phyloP scores from a whole-genome alignment of 305 asterid genomes.

The Solanum hybrid region DNA sequence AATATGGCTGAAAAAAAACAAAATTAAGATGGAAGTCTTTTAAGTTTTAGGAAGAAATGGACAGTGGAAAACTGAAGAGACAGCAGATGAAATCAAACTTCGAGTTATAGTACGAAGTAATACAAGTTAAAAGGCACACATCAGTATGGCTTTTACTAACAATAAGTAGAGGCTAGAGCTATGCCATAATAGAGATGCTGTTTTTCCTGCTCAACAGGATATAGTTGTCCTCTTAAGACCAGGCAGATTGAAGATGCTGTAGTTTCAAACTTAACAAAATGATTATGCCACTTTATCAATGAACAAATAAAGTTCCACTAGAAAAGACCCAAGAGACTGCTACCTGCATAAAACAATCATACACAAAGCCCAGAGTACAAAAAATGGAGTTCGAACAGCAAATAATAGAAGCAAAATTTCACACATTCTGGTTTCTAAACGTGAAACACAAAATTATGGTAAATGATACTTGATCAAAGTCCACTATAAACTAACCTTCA shows the following conservation, averaged over 20 bases:
- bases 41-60: neutral
- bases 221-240: neutral
- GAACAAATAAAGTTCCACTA: neutral
- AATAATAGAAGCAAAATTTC: neutral
- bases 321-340: neutral
- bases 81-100: neutral
- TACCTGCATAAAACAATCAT: neutral
- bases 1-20: neutral
- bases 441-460: neutral
- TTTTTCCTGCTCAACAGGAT: neutral
- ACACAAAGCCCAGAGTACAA: neutral
- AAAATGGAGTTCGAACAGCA: neutral
- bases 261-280: neutral
- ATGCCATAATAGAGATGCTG: neutral
- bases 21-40: neutral
- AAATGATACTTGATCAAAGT: neutral
- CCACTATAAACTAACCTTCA: constrained; percentile 55
- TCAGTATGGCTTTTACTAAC: neutral
- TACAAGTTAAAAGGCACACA: neutral
- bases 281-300: neutral
- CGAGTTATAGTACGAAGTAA: neutral
- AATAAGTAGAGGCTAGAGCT: neutral
- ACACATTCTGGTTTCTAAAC: neutral
- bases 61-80: neutral
- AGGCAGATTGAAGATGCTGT: neutral